Evolutionary conservation across 2,329 filamentous ascomycete species (phyloP).

Genomic region (Diaporthe sp.): DNA sequence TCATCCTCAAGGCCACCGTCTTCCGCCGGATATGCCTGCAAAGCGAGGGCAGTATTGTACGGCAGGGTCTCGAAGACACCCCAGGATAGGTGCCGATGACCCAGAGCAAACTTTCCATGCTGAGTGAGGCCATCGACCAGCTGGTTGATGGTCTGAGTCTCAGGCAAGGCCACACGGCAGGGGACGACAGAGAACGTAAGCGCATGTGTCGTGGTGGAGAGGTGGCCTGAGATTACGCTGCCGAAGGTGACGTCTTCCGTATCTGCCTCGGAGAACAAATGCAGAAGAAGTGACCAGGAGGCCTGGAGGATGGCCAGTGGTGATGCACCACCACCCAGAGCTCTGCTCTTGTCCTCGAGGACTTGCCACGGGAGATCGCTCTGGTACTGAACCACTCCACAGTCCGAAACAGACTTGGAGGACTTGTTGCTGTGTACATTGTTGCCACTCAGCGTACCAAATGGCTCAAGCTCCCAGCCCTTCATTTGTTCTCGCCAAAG

Average conservation of each 20-base stretch:
- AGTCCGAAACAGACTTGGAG: neutral
- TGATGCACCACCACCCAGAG: conserved; percentile 40
- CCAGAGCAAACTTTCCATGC: conserved; percentile 25
- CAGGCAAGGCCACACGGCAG: conserved; percentile 41
- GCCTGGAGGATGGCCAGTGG: conserved; percentile 49
- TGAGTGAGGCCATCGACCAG: conserved; percentile 37
- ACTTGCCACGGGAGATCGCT: conserved; percentile 33
- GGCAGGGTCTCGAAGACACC: conserved; percentile 42
- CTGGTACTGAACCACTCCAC: conserved; percentile 30
- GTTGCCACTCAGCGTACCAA: conserved; percentile 38
- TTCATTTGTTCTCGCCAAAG: conserved; percentile 33
- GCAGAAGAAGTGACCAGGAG: conserved; percentile 47
- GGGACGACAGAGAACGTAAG: conserved; percentile 49
- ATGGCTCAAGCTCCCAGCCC: conserved; percentile 39
- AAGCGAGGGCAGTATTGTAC: conserved; percentile 48
- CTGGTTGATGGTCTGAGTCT: conserved; percentile 31
- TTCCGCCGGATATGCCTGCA: conserved; percentile 44
- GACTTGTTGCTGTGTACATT: conserved; percentile 32
- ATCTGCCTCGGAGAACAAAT: conserved; percentile 45
- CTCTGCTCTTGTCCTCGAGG: conserved; percentile 37
- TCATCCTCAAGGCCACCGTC: neutral
- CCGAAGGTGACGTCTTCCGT: conserved; percentile 48
- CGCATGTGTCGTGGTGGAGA: conserved; percentile 42
- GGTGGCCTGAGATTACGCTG: conserved; percentile 46
- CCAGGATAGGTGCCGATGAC: conserved; percentile 42